Percentiles rank a stretch among this genome's conserved stretches.
These are phyloP conservation scores for Xenosphaeropsis pyriputrescens DNA, from an alignment of 2,329 filamentous ascomycete genomes.

Conservation along the genomic window DNA sequence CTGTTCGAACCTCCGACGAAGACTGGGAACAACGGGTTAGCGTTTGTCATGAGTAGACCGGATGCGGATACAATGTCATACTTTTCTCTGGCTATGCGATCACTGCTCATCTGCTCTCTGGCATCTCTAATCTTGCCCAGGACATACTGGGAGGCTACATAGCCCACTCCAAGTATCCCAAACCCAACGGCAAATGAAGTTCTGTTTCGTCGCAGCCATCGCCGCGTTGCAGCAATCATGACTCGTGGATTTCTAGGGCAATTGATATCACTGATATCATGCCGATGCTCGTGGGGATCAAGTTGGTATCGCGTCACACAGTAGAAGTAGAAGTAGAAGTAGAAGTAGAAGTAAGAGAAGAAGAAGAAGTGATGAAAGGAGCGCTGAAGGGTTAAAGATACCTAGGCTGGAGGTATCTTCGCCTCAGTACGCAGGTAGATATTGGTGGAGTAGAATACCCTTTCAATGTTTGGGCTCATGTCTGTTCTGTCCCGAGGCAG, in stretches of 20 bases:
- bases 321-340: too few species aligned
- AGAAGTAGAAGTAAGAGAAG: too few species aligned
- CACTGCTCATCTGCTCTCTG: slow-evolving; percentile 90
- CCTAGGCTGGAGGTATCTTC: too few species aligned
- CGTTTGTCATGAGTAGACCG: neutral
- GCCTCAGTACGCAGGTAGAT: too few species aligned
- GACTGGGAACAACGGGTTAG: slow-evolving; percentile 31
- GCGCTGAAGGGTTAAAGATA: too few species aligned
- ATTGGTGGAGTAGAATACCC: too few species aligned
- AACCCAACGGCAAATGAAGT: slow-evolving; percentile 79
- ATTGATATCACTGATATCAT: slow-evolving; percentile 1
- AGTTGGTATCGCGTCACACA: too few species aligned
- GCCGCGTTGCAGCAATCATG: slow-evolving; percentile 61
- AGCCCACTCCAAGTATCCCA: slow-evolving; percentile 77
- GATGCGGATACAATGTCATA: slow-evolving; percentile 25
- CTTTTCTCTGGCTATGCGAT: slow-evolving; percentile 95
- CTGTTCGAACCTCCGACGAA: slow-evolving; percentile 92
- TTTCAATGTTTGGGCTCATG: too few species aligned
- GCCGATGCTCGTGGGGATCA: neutral
- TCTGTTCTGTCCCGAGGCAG: too few species aligned
- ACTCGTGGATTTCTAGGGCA: slow-evolving; percentile 5
- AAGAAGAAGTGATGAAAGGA: too few species aligned
- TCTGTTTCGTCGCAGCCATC: slow-evolving; percentile 86
- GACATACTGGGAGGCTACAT: slow-evolving; percentile 87
- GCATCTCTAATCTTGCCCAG: slow-evolving; percentile 83